These are phyloP conservation scores for Funneliformis mosseae DNA, from an alignment of 192 early-diverging fungal species.

Conservation along the genomic window DNA sequence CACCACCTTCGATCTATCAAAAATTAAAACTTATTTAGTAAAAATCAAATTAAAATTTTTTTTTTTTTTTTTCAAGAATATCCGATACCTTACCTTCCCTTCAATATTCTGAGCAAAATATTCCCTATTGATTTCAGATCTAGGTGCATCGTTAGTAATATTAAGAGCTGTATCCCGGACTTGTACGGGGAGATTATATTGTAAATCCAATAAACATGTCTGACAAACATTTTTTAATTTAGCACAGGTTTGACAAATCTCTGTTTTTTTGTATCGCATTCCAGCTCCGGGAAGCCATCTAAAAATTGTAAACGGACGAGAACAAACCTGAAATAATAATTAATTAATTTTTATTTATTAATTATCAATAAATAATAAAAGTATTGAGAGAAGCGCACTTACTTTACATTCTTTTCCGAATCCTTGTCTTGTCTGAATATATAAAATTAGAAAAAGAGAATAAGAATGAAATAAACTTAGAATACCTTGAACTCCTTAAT, in stretches of 20 bases:
- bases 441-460: neutral
- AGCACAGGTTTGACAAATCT: constrained; percentile 96
- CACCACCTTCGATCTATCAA: constrained; percentile 34
- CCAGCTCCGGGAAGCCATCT: constrained; percentile 94
- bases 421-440: constrained; percentile 62
- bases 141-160: constrained; percentile 76
- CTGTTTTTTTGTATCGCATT: constrained; percentile 97
- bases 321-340: constrained; percentile 63
- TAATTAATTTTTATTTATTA: neutral
- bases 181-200: constrained; percentile 90
- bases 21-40: neutral
- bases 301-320: constrained; percentile 93
- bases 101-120: constrained; percentile 86
- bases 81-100: constrained; percentile 44
- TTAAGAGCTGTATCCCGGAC: constrained; percentile 88
- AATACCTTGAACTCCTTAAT: neutral
- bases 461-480: neutral
- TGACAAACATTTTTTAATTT: constrained; percentile 99
- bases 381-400: neutral
- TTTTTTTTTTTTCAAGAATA: neutral
- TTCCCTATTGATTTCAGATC: constrained; percentile 84
- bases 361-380: no score
- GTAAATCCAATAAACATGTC: constrained; percentile 95
- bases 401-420: constrained; percentile 80
- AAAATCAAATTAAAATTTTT: no score